A percentile compares a stretch with the other conserved stretches of the same genome.
Conservation (phyloP, 106 monocot genomes). For the Acorus gramineus region DNA sequence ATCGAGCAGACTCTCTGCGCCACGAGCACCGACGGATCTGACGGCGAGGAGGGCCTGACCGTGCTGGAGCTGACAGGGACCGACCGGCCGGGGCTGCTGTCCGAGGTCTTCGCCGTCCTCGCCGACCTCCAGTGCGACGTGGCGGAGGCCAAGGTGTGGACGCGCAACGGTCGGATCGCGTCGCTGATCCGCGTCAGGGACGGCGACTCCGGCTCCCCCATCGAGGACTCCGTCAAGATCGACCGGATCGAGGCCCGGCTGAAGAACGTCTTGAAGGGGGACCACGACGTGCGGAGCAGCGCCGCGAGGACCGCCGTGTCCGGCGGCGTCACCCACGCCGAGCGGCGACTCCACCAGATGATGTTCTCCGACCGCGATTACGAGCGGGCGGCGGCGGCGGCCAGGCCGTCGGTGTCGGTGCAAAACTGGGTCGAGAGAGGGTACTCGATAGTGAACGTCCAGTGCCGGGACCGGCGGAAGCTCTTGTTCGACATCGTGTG, state of each 20-base stretch:
- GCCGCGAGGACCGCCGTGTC: slow-evolving; percentile 10
- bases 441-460: slow-evolving; percentile 71
- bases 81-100: slow-evolving; percentile 28
- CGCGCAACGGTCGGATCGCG: too few relatives aligned
- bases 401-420: slow-evolving; percentile 38
- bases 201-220: slow-evolving; percentile 17
- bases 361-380: slow-evolving; percentile 55
- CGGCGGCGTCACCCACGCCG: slow-evolving; percentile 1
- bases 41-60: slow-evolving; percentile 1
- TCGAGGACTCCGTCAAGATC: slow-evolving; percentile 23
- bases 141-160: slow-evolving; percentile 22
- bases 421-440: slow-evolving; percentile 77
- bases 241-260: slow-evolving; percentile 35
- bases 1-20: slow-evolving; percentile 7
- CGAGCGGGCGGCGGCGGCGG: slow-evolving; percentile 8
- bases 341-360: slow-evolving; percentile 43
- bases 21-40: background rate
- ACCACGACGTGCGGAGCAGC: slow-evolving; percentile 21
- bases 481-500: slow-evolving; percentile 89
- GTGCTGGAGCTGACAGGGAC: slow-evolving; percentile 25
- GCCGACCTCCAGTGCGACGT: slow-evolving; percentile 15
- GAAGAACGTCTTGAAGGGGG: slow-evolving; percentile 30
- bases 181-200: slow-evolving; percentile 9
- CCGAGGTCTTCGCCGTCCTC: slow-evolving; percentile 31
- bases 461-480: slow-evolving; percentile 79